Conservation (phyloP, 768 basidiomycete genomes). For the Hypholoma fasciculare region DNA sequence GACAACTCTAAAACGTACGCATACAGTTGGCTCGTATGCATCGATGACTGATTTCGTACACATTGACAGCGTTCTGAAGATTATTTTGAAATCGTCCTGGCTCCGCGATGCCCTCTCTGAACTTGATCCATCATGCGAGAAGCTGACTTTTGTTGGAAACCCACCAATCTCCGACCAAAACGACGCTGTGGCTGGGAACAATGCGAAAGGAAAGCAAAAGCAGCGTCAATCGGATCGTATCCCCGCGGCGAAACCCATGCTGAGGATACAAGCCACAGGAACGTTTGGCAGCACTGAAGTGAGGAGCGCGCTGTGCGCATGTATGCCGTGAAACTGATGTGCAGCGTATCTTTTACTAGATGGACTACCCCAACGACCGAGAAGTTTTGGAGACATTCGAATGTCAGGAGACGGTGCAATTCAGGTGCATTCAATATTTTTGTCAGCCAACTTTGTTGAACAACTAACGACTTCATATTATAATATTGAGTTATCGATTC, state of each 20-base stretch:
- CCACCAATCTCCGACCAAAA: constrained; percentile 42
- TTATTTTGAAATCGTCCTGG: constrained; percentile 95
- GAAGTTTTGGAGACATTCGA: constrained; percentile 93
- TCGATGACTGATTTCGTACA: neutral
- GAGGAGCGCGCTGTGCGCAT: neutral
- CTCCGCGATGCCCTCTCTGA: constrained; percentile 91
- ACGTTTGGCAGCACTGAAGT: constrained; percentile 88
- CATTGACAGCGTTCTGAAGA: constrained; percentile 62
- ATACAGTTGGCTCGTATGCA: neutral
- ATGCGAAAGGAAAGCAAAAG: constrained; percentile 22
- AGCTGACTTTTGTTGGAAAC: constrained; percentile 79
- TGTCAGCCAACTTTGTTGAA: neutral
- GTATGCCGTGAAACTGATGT: neutral
- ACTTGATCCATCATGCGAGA: constrained; percentile 85
- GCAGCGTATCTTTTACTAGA: constrained; percentile 43
- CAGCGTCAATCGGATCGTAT: constrained; percentile 14
- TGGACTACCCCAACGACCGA: constrained; percentile 94
- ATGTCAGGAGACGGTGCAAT: constrained; percentile 63
- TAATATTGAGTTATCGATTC: constrained; percentile 69
- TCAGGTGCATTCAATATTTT: constrained; percentile 52
- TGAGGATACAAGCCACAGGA: constrained; percentile 80
- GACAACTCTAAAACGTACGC: constrained; percentile 61
- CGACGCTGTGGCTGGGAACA: constrained; percentile 12
- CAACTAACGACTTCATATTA: neutral
- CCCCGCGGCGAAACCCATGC: constrained; percentile 51